Base-by-base conservation (phyloP, 2,329 filamentous ascomycete genomes). In the Ceratocystiopsis brevicomis region DNA sequence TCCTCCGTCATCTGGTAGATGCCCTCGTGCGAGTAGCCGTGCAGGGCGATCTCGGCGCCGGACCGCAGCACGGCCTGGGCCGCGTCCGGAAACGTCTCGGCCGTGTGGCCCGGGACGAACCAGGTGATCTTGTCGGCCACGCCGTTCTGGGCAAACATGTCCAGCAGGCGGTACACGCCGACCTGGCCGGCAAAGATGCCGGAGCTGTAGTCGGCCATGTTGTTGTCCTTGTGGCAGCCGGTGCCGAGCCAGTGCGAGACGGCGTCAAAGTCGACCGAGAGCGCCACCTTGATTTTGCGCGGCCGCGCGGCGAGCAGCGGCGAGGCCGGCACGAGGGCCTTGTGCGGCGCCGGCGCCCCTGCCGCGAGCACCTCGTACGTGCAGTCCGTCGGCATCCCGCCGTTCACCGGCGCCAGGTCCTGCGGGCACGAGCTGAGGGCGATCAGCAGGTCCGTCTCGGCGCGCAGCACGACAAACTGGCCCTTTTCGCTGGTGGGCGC, bases 81-180 rank as follows among this genome's bases (percentile, higher is more conserved):
- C 18, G 64, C 60, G 38, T 64, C 60, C 0, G 64, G 64, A 45
- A 68, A 67, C 0, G 66, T 66, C 48, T 68, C 65, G 6, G 68
- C 56, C 32, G 59, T 64, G 50, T 69, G 64, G 0, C 64, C 62
- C 0, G 64, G 63, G 35, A 68, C 64, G 48, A 67, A 70, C 64
- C 62, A 69, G 1, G 64, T 66, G 1, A 76, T 67, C 56, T 78
- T 81, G 61, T 1, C 64, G 61, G 37, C 67, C 57, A 83, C 81
- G 48, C 72, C 67, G 59, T 82, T 77, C 53, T 80, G 81, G 16
- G 73, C 66, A 52, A 82, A 79, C 6, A 85, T 58, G 50, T 78
- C 81, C 19, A 85, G 65, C 1, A 85, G 62, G 2, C 79, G 70
- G 15, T 68, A 65, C 0, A 71, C 72, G 35, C 77, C 76, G 30